Conservation (phyloP, 202 grass and related monocot genomes). For the Saccharum hybrid region DNA sequence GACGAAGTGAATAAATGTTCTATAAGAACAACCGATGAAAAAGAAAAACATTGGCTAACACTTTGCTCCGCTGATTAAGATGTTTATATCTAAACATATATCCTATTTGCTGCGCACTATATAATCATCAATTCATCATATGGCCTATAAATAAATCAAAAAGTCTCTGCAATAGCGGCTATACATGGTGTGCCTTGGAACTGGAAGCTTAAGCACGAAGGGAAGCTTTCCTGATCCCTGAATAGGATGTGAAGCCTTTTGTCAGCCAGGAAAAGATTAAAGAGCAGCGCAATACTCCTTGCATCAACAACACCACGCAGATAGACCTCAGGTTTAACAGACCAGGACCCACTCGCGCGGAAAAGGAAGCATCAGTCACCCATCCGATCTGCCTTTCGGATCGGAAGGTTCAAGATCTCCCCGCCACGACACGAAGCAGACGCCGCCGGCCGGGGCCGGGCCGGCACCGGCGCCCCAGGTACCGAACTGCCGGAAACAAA, state of each 20-base stretch:
- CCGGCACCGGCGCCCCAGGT: not conserved
- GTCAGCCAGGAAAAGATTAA: not conserved
- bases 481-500: slow-evolving; percentile 13
- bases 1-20: too few relatives aligned
- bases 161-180: not conserved
- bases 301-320: not conserved
- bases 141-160: too few relatives aligned
- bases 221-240: not conserved
- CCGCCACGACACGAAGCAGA: not conserved
- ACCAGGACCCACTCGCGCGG: not conserved
- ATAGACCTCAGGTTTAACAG: slow-evolving; percentile 7
- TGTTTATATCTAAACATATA: too few relatives aligned
- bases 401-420: slow-evolving; percentile 55
- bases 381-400: slow-evolving; percentile 18
- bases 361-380: not conserved
- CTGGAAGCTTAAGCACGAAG: slow-evolving; percentile 18
- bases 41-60: too few relatives aligned
- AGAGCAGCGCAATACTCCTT: not conserved
- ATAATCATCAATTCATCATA: not conserved
- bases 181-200: not conserved
- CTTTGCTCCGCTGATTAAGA: not conserved
- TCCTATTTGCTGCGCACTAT: too few relatives aligned
- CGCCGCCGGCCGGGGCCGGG: not conserved
- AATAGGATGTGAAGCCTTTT: not conserved
- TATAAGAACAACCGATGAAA: not conserved